These are phyloP conservation scores for Xylaria sp. DNA, from an alignment of 2,329 filamentous ascomycete species.

Conservation along the genomic window DNA sequence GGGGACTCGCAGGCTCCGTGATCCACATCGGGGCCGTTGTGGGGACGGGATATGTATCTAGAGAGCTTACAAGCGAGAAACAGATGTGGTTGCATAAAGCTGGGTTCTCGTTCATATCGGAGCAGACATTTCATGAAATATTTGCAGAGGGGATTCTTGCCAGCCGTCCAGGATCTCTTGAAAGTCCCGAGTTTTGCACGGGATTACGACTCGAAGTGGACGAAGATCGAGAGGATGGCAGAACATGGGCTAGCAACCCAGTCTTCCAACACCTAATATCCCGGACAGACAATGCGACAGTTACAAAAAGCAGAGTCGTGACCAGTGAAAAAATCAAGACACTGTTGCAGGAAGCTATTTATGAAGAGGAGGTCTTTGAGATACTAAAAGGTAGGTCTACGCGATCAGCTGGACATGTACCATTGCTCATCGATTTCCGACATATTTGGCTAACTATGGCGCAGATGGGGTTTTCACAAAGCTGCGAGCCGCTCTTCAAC, in stretches of 20 bases:
- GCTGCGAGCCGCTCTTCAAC: background rate
- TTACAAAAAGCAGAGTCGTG: too few relatives aligned
- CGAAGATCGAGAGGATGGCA: too few relatives aligned
- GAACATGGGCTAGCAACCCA: background rate
- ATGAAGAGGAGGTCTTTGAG: background rate
- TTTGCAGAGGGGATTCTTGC: background rate
- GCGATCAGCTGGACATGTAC: too few relatives aligned
- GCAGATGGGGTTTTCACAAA: background rate
- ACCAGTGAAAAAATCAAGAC: background rate
- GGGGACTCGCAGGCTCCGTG: background rate
- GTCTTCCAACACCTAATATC: background rate
- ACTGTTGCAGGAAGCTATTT: background rate
- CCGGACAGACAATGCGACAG: too few relatives aligned
- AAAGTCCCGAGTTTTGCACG: background rate
- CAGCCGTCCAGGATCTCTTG: background rate
- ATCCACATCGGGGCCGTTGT: background rate
- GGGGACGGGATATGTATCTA: background rate
- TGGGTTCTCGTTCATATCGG: background rate
- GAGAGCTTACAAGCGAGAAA: background rate
- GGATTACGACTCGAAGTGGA: background rate
- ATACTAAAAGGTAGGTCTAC: background rate
- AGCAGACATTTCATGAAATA: conserved; percentile 4
- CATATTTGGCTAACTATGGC: too few relatives aligned
- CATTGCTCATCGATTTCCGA: too few relatives aligned
- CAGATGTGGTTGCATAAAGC: too few relatives aligned